phyloP scores from a whole-genome alignment of 2,329 filamentous ascomycete species.

The Zymoseptoria crescenta region DNA sequence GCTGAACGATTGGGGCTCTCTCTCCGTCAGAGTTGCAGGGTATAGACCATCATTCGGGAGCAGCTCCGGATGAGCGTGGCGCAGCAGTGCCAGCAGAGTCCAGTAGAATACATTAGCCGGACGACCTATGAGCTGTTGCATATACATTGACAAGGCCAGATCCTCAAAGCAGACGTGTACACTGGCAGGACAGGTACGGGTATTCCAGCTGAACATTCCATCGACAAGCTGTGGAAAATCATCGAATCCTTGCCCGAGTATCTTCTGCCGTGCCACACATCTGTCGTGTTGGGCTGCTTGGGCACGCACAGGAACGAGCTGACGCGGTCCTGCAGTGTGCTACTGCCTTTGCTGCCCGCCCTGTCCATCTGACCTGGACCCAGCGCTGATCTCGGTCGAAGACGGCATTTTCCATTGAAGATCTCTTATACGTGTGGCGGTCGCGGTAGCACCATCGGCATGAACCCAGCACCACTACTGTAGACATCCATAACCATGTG shows the following conservation, averaged over 20 bases:
- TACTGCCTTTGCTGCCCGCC: conserved; percentile 9
- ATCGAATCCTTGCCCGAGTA: too few species aligned
- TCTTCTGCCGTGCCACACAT: too few species aligned
- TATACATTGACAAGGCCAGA: too few species aligned
- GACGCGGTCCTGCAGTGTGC: conserved; percentile 16
- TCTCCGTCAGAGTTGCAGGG: not conserved
- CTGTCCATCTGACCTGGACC: not conserved
- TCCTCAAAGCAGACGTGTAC: too few species aligned
- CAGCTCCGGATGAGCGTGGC: not conserved
- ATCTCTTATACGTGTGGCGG: conserved; percentile 1
- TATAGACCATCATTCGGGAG: not conserved
- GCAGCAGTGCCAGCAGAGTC: not conserved
- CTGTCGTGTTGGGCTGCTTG: too few species aligned
- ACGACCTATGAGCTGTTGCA: too few species aligned
- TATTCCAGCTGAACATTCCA: too few species aligned
- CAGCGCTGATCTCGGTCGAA: conserved; percentile 9
- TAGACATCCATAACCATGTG: not conserved
- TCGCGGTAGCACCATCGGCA: not conserved
- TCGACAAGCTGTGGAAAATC: too few species aligned
- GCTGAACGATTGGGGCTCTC: not conserved
- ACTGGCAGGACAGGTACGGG: too few species aligned
- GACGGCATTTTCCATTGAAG: conserved; percentile 5
- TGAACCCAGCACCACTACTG: not conserved
- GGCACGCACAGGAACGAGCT: conserved; percentile 3
- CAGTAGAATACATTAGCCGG: too few species aligned